Evolutionary conservation across 1,139 yeast species (phyloP), one percentile per base, ranked within the genome.

Genomic region (Diutina neorugosa): DNA sequence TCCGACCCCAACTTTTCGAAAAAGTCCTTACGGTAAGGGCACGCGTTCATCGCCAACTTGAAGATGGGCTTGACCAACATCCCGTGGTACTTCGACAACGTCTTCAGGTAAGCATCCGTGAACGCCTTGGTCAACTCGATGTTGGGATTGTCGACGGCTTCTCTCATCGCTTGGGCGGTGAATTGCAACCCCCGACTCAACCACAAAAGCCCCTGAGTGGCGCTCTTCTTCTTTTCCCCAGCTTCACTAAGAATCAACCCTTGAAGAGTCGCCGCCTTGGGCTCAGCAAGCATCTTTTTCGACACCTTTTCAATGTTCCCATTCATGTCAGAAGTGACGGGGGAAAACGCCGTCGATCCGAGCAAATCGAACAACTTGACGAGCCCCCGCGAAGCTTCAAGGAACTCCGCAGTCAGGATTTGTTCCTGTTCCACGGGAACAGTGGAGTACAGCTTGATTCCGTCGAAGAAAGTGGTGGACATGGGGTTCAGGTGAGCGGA

Each of bases 151-250:
- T 78, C 78, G 53, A 87, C 76, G 52, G 89, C 86, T 67, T 86
- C 87, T 65, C 91, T 77, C 83, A 89, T 82, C 48, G 96, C 95
- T 60, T 78, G 84, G 34, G 95, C 91, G 23, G 96, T 90, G 73
- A 89, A 90, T 64, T 87, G 84, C 62, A 89, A 79, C 18, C 96
- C 96, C 65, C 93, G 76, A 47, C 84, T 76, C 59, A 89, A 78
- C 97, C 97, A 89, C 63, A 89, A 73, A 61, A 89, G 78, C 25
- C 96, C 97, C 69, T 90, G 96, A 21, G 96, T 89, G 51, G 96
- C 96, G 56, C 84, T 82, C 67, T 85, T 86, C 61, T 76, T 72
- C 66, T 81, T 81, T 64, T 80, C 76, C 57, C 76, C 81, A 44
- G 81, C 80, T 62, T 80, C 86, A 63, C 86, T 86, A 57, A 86